Percentiles rank a stretch among this genome's conserved stretches.
These are phyloP conservation scores for Acer saccharum DNA, from an alignment of 345 rosid genomes.

Conservation along the genomic window DNA sequence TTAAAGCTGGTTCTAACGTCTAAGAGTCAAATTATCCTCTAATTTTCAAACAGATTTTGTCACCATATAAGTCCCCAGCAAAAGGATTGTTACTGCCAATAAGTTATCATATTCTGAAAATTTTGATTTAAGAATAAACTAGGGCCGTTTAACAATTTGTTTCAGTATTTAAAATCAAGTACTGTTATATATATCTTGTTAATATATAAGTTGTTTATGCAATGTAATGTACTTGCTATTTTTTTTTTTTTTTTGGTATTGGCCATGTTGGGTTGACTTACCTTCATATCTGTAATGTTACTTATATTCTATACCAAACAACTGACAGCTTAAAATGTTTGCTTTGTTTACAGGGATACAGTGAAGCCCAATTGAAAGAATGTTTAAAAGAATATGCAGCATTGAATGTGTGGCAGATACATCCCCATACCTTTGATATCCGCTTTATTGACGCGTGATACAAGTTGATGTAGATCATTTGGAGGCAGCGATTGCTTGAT, in stretches of 20 bases:
- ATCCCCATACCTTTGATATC: slow-evolving; percentile 87
- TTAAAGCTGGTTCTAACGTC: neutral
- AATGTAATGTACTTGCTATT: neutral
- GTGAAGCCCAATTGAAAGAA: slow-evolving; percentile 97
- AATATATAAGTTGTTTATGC: neutral
- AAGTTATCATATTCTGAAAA: neutral
- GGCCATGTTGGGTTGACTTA: neutral
- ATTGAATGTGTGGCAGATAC: slow-evolving; percentile 95
- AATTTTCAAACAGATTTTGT: neutral
- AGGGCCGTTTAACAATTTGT: neutral
- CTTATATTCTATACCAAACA: neutral
- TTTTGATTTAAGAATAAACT: neutral
- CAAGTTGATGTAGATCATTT: slow-evolving; percentile 11
- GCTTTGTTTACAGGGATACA: slow-evolving; percentile 74
- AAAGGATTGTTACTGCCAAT: neutral
- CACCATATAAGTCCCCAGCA: neutral
- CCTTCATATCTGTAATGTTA: neutral
- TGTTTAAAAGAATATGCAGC: slow-evolving; percentile 97
- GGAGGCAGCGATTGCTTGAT: neutral
- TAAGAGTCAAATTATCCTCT: no score
- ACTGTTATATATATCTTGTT: neutral
- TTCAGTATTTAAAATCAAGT: neutral
- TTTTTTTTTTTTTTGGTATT: neutral
- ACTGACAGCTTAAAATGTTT: slow-evolving; percentile 23
- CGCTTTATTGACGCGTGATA: slow-evolving; percentile 74